Percentiles rank a stretch among this genome's conserved stretches.
These are phyloP conservation scores for Umbelopsis vinacea DNA, from an alignment of 192 early-diverging fungal species.

Conservation along the genomic window DNA sequence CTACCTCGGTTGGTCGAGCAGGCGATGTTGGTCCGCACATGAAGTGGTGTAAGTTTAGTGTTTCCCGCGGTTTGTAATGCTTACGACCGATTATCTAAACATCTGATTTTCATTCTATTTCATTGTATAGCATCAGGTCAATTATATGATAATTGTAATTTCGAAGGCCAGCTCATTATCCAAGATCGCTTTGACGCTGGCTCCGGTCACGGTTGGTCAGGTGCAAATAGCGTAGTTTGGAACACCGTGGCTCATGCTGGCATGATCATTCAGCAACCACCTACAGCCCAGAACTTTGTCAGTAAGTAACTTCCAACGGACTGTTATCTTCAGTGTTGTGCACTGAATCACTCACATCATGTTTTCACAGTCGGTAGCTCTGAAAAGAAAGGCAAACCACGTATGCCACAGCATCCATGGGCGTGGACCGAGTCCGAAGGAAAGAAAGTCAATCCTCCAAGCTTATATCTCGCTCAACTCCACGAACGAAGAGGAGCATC, in stretches of 20 bases:
- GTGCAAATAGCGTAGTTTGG: constrained; percentile 53
- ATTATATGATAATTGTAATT: constrained; percentile 39
- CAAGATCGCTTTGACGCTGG: constrained; percentile 51
- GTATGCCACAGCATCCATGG: constrained; percentile 30
- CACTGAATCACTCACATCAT: neutral
- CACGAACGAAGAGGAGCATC: constrained; percentile 20
- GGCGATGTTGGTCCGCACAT: constrained; percentile 53
- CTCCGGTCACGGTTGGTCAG: constrained; percentile 49
- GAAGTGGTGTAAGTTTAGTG: constrained; percentile 49
- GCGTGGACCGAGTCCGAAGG: constrained; percentile 30
- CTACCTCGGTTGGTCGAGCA: constrained; percentile 14
- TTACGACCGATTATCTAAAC: neutral
- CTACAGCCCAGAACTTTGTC: constrained; percentile 47
- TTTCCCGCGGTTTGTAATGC: neutral
- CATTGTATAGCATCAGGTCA: constrained; percentile 34
- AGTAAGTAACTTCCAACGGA: constrained; percentile 25
- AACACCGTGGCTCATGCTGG: constrained; percentile 49
- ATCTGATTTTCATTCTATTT: neutral
- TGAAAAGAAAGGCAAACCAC: constrained; percentile 28
- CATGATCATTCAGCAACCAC: constrained; percentile 45
- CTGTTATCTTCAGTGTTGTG: neutral
- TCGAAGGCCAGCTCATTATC: constrained; percentile 48
- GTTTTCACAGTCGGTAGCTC: constrained; percentile 30
- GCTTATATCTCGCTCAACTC: constrained; percentile 34
- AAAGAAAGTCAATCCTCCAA: constrained; percentile 28